phyloP scores from a whole-genome alignment of 2,329 filamentous ascomycete genomes.

The Cladobotryum mycophilum region DNA sequence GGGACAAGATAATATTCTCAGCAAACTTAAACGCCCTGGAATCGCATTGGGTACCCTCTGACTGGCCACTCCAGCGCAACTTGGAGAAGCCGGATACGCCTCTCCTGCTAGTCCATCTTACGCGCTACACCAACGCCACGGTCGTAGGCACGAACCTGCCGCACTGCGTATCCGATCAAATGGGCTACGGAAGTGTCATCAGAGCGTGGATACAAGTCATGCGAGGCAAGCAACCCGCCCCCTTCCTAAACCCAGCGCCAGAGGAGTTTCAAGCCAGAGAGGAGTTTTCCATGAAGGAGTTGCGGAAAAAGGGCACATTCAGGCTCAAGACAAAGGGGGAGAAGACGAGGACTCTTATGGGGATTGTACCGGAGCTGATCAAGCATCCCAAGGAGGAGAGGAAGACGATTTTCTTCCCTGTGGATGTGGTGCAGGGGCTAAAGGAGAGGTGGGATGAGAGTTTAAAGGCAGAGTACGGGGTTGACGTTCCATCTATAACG shows the following conservation, averaged over 20 bases:
- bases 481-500: background rate
- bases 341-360: constrained; percentile 2
- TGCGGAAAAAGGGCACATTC: constrained; percentile 9
- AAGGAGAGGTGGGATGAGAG: constrained; percentile 8
- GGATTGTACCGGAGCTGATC: constrained; percentile 10
- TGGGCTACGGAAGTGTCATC: constrained; percentile 16
- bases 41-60: constrained; percentile 2
- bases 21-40: background rate
- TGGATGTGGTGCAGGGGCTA: constrained; percentile 1
- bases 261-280: constrained; percentile 10
- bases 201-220: constrained; percentile 16
- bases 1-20: background rate
- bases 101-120: constrained; percentile 17
- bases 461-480: constrained; percentile 4
- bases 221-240: constrained; percentile 10
- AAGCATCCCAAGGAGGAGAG: constrained; percentile 7
- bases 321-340: constrained; percentile 4
- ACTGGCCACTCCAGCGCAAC: constrained; percentile 14
- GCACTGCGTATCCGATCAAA: constrained; percentile 17
- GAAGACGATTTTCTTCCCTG: constrained; percentile 4
- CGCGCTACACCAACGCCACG: constrained; percentile 14
- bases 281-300: constrained; percentile 7
- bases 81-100: constrained; percentile 15
- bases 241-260: constrained; percentile 10
- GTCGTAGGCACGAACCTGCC: constrained; percentile 16